A percentile compares a stretch with the other conserved stretches of the same genome.
Evolutionary conservation across 345 rosid genomes (phyloP).

Genomic region (Sisymbrium irio): DNA sequence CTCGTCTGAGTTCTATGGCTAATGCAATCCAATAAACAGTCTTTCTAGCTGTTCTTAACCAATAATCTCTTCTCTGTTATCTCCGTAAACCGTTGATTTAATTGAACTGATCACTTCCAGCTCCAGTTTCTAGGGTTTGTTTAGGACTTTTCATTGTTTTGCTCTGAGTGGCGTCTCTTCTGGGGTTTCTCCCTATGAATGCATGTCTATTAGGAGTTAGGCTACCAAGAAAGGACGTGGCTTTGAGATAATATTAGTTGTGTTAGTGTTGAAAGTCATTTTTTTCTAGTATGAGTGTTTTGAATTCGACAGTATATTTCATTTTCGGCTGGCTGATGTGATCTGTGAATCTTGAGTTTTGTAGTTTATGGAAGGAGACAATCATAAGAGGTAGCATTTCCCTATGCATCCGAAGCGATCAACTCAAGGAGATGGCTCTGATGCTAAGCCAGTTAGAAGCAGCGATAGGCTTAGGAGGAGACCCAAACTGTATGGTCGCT

Average conservation of each 20-base stretch:
- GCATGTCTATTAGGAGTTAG: conserved; percentile 12
- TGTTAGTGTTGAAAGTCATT: neutral
- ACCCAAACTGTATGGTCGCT: conserved; percentile 64
- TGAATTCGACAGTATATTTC: neutral
- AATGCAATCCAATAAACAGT: conserved; percentile 32
- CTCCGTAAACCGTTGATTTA: neutral
- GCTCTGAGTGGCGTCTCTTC: conserved; percentile 15
- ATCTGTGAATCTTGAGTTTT: conserved; percentile 17
- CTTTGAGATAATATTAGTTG: neutral
- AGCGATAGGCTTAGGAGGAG: conserved; percentile 94
- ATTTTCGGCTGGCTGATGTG: conserved; percentile 11
- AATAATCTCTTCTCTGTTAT: neutral
- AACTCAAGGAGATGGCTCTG: conserved; percentile 84
- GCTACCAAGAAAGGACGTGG: neutral
- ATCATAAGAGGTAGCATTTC: conserved; percentile 41
- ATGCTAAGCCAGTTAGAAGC: conserved; percentile 76
- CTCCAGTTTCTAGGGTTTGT: conserved; percentile 35
- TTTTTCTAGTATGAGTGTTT: neutral
- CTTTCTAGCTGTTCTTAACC: neutral
- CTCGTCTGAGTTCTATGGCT: conserved; percentile 7
- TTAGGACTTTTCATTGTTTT: neutral
- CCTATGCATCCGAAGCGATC: conserved; percentile 84
- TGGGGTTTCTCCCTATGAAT: conserved; percentile 14
- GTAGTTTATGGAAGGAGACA: conserved; percentile 54
- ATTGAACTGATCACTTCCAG: conserved; percentile 13